phyloP scores from a whole-genome alignment of 2,329 filamentous ascomycete species.

The Elsinoe perseae region DNA sequence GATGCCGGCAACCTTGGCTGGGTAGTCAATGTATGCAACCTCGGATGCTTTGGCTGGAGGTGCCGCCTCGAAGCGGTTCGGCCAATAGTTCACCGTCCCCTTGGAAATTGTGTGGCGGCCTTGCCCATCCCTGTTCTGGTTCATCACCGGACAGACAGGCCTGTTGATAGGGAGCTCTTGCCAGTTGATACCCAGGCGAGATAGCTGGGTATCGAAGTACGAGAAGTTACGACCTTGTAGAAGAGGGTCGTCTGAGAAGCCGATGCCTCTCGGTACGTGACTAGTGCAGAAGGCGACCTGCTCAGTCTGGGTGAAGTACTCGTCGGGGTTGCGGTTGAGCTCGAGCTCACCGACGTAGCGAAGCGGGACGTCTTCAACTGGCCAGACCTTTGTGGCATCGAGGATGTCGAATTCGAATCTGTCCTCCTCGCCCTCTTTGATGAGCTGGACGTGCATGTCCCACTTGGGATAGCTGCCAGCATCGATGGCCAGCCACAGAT shows the following conservation, averaged over 20 bases:
- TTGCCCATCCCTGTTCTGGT: conserved; percentile 66
- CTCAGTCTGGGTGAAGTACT: conserved; percentile 46
- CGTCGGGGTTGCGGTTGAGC: conserved; percentile 48
- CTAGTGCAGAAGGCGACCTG: conserved; percentile 47
- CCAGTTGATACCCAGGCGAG: conserved; percentile 46
- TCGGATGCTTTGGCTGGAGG: conserved; percentile 56
- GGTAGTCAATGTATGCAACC: conserved; percentile 62
- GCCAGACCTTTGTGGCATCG: conserved; percentile 49
- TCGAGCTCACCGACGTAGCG: conserved; percentile 44
- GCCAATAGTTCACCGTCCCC: conserved; percentile 71
- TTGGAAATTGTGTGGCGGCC: conserved; percentile 66
- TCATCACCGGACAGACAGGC: conserved; percentile 61
- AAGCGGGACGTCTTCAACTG: conserved; percentile 27
- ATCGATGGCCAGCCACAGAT: conserved; percentile 41
- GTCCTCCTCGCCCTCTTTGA: conserved; percentile 41
- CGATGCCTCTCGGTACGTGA: conserved; percentile 46
- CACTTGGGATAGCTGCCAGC: conserved; percentile 36
- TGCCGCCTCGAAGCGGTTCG: conserved; percentile 58
- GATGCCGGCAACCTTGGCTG: conserved; percentile 57
- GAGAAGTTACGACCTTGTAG: conserved; percentile 40
- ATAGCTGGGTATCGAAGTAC: conserved; percentile 41
- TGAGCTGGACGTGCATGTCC: conserved; percentile 41
- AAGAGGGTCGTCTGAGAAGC: conserved; percentile 42
- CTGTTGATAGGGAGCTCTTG: conserved; percentile 45
- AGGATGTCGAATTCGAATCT: conserved; percentile 48